These are phyloP conservation scores for Suhomyces sp. DNA, from an alignment of 805 yeast genomes.

Conservation along the genomic window DNA sequence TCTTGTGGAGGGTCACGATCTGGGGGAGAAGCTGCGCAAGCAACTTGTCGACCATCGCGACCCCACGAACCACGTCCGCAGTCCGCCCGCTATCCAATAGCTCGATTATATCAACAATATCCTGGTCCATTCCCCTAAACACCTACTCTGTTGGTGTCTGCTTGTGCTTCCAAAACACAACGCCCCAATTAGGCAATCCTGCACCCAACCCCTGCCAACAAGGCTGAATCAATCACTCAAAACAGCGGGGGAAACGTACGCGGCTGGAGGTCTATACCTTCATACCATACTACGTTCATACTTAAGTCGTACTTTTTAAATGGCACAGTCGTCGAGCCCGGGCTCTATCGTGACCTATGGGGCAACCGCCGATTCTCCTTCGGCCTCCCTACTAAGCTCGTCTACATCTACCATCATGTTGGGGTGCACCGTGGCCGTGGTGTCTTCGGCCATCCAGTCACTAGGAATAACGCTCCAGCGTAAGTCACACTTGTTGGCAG, in stretches of 20 bases:
- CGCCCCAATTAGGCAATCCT: background rate
- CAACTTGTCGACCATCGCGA: slow-evolving; percentile 15
- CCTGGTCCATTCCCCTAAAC: slow-evolving; percentile 2
- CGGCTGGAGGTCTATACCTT: background rate
- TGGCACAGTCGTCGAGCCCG: background rate
- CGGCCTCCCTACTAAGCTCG: background rate
- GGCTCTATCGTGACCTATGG: background rate
- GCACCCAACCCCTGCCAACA: background rate
- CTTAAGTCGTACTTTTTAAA: background rate
- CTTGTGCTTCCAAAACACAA: background rate
- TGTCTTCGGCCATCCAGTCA: slow-evolving; percentile 77
- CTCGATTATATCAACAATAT: slow-evolving; percentile 11
- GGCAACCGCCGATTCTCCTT: background rate
- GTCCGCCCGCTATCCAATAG: slow-evolving; percentile 11
- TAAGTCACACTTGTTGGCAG: slow-evolving; percentile 56
- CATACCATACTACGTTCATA: background rate
- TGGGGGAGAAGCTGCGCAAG: slow-evolving; percentile 17
- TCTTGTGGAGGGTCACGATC: slow-evolving; percentile 8
- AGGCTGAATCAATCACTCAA: background rate
- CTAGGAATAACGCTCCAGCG: slow-evolving; percentile 80
- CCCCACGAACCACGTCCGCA: slow-evolving; percentile 11
- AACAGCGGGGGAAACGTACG: background rate
- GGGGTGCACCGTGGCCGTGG: slow-evolving; percentile 68
- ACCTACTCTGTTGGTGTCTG: background rate
- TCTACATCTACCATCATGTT: slow-evolving; percentile 33